Conservation (phyloP, 176 grass and related monocot species). For the Triticum timopheevii region DNA sequence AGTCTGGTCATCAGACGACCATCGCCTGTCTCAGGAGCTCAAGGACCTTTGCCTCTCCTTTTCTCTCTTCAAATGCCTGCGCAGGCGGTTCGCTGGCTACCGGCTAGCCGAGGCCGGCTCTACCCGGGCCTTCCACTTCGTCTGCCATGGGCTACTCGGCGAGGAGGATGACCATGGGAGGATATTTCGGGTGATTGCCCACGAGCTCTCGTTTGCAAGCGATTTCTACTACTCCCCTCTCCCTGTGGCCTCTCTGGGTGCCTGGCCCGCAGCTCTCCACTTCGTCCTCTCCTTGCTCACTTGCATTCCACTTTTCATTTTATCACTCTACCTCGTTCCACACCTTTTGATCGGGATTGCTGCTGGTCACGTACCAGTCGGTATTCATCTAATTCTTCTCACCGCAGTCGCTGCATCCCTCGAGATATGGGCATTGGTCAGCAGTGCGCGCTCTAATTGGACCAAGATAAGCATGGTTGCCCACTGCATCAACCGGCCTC, state of each 20-base stretch:
- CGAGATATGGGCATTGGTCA: too few relatives aligned
- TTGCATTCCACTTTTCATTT: too few relatives aligned
- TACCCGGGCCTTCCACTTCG: neutral
- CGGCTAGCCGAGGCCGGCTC: neutral
- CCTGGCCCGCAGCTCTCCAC: neutral
- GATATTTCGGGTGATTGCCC: neutral
- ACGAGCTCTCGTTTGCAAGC: neutral
- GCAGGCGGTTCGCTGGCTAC: neutral
- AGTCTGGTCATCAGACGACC: too few relatives aligned
- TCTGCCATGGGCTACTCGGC: neutral
- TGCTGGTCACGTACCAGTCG: too few relatives aligned
- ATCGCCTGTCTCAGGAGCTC: neutral
- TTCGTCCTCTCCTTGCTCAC: too few relatives aligned
- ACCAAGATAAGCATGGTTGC: too few relatives aligned
- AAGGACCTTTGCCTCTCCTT: constrained; percentile 5
- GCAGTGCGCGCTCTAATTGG: too few relatives aligned
- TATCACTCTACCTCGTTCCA: too few relatives aligned
- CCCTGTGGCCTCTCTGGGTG: neutral
- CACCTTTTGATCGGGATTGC: too few relatives aligned
- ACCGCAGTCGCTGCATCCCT: too few relatives aligned
- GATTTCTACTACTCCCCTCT: neutral
- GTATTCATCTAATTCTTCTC: too few relatives aligned
- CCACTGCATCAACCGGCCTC: too few relatives aligned
- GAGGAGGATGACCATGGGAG: neutral
- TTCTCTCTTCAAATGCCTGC: constrained; percentile 9